A percentile compares a stretch with the other conserved stretches of the same genome.
These are phyloP conservation scores for Chondrus crispus DNA, from an alignment of 23 red algal species.

Conservation along the genomic window DNA sequence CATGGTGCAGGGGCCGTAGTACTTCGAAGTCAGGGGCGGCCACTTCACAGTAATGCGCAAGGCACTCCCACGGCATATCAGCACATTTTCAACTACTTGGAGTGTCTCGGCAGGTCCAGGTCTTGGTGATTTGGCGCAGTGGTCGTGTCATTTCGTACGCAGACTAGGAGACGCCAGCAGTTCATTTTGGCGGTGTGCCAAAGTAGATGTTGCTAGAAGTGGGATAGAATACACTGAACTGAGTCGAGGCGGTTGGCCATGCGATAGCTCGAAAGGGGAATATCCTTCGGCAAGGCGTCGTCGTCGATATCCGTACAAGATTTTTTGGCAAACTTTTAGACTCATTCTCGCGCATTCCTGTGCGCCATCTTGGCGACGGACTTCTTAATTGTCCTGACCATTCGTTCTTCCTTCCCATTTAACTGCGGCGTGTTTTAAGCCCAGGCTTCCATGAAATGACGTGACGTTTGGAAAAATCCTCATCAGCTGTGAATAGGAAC, in stretches of 20 bases:
- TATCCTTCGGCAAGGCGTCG: not conserved
- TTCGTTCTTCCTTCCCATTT: not conserved
- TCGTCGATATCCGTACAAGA: not conserved
- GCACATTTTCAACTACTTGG: not conserved
- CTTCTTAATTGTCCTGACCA: constrained; percentile 17
- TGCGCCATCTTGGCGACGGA: not conserved
- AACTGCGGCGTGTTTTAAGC: not conserved
- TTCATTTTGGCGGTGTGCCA: not conserved
- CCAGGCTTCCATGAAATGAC: not conserved
- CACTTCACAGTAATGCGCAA: not conserved
- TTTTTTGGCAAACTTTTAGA: not conserved
- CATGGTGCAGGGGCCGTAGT: constrained; percentile 1
- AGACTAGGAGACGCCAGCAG: not conserved
- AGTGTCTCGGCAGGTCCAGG: not conserved
- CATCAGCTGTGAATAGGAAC: not conserved
- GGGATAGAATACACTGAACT: not conserved
- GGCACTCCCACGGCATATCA: not conserved
- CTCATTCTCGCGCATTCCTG: not conserved
- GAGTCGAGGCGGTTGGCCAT: not conserved
- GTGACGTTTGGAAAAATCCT: not conserved
- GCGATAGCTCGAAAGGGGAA: not conserved
- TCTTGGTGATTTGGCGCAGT: not conserved
- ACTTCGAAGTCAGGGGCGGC: not conserved
- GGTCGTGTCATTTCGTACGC: not conserved
- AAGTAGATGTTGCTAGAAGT: not conserved